phyloP scores from a whole-genome alignment of 2,329 filamentous ascomycete species.

The Alternaria rosae region DNA sequence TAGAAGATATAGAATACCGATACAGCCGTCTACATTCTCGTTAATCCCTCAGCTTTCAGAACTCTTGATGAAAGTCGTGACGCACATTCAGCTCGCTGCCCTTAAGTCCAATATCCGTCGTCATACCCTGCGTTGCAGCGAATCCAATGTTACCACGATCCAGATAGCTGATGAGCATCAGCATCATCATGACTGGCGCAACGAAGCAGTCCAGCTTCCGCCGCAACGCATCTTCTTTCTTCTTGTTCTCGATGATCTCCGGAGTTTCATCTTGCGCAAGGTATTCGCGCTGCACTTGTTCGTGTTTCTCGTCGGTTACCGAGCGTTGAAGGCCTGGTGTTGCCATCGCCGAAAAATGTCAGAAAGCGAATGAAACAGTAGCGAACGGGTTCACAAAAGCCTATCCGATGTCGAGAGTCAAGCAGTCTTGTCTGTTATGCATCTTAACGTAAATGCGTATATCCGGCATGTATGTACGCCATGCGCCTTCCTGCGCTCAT shows the following conservation, averaged over 20 bases:
- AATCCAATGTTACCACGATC: slow-evolving; percentile 48
- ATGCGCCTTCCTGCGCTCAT: background rate
- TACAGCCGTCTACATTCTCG: slow-evolving; percentile 33
- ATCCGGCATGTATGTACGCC: background rate
- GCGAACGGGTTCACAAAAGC: rapidly evolving
- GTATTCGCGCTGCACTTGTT: slow-evolving; percentile 26
- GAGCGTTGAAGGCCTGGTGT: background rate
- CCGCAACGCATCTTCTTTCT: slow-evolving; percentile 37
- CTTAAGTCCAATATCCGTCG: slow-evolving; percentile 34
- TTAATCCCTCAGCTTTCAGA: background rate
- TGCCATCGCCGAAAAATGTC: background rate
- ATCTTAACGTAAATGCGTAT: background rate
- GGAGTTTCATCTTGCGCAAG: slow-evolving; percentile 30
- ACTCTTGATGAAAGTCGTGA: background rate
- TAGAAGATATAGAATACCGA: slow-evolving; percentile 49
- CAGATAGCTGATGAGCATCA: slow-evolving; percentile 47
- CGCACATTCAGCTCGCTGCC: slow-evolving; percentile 37
- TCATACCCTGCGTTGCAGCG: slow-evolving; percentile 47
- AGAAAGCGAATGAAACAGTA: background rate
- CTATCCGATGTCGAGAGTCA: background rate
- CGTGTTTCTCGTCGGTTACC: slow-evolving; percentile 20
- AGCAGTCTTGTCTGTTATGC: background rate
- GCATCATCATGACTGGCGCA: slow-evolving; percentile 47
- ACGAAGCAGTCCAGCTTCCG: slow-evolving; percentile 44
- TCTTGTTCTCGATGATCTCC: slow-evolving; percentile 20